Evolutionary conservation across 2,329 filamentous ascomycete species (phyloP).

Genomic region (Xylaria sp.): DNA sequence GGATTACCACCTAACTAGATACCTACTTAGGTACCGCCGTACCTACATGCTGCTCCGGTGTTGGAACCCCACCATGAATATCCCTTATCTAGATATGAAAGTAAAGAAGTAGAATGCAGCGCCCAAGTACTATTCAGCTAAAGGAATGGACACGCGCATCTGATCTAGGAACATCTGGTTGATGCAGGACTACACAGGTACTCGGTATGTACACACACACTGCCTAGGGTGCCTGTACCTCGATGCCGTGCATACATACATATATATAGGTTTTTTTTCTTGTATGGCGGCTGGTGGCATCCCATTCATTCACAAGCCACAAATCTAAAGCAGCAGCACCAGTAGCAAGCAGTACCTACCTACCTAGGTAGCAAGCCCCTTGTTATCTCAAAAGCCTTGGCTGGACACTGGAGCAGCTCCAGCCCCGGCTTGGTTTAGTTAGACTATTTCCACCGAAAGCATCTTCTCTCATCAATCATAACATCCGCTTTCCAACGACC

Average conservation of each 20-base stretch:
- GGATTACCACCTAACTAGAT: constrained; percentile 15
- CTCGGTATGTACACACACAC: too few species aligned
- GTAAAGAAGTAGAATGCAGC: not conserved
- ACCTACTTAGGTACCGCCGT: too few species aligned
- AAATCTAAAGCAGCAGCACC: constrained; percentile 12
- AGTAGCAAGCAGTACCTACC: constrained; percentile 3
- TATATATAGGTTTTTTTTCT: not conserved
- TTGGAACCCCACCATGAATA: constrained; percentile 5
- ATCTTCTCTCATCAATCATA: constrained; percentile 22
- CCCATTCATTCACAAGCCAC: constrained; percentile 4
- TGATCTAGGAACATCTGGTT: too few species aligned
- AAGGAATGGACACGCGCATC: too few species aligned
- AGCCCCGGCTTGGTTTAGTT: constrained; percentile 14
- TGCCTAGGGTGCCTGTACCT: too few species aligned
- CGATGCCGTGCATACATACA: constrained; percentile 1
- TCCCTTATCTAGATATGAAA: not conserved
- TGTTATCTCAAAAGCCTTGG: constrained; percentile 1
- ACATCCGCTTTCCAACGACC: constrained; percentile 11
- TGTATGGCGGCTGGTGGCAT: too few species aligned
- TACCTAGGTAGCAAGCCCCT: constrained; percentile 2
- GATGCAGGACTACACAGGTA: too few species aligned
- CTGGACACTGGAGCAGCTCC: constrained; percentile 1
- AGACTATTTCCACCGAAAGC: constrained; percentile 28
- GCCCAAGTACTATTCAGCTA: not conserved
- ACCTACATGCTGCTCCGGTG: not conserved